Percentiles rank a stretch among this genome's conserved stretches.
These are phyloP conservation scores for Herpetomonas samuelpessoai DNA, from an alignment of 208 protist genomes.

Conservation along the genomic window DNA sequence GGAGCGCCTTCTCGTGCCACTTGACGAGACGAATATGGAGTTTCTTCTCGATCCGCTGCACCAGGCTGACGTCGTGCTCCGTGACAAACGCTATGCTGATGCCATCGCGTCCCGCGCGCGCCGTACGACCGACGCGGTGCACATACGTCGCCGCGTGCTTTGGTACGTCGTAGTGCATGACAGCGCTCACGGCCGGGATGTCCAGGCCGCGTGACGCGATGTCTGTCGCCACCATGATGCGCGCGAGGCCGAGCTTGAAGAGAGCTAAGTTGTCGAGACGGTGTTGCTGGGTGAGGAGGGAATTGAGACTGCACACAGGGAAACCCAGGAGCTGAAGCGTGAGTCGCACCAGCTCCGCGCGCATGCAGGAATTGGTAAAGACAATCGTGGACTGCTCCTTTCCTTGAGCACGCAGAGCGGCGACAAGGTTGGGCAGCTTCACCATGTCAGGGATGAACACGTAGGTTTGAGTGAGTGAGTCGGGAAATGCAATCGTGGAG, in stretches of 20 bases:
- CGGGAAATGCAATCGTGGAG: conserved; percentile 28
- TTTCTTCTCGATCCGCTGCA: conserved; percentile 66
- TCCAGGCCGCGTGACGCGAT: conserved; percentile 96
- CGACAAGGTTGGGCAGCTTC: conserved; percentile 79
- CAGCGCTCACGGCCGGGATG: conserved; percentile 95
- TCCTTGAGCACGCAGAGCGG: conserved; percentile 49
- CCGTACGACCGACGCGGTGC: conserved; percentile 97
- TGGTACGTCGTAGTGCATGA: conserved; percentile 98
- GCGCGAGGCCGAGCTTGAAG: conserved; percentile 94
- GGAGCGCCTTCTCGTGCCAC: conserved; percentile 51
- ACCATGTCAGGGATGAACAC: conserved; percentile 83
- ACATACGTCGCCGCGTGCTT: conserved; percentile 96
- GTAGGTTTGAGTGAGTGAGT: conserved; percentile 55
- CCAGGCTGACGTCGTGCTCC: conserved; percentile 74
- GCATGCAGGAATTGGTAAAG: conserved; percentile 83
- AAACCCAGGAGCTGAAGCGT: conserved; percentile 92
- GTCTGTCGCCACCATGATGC: conserved; percentile 91
- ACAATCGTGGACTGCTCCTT: conserved; percentile 78
- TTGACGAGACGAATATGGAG: conserved; percentile 25
- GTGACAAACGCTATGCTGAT: conserved; percentile 73
- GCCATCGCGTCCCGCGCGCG: conserved; percentile 82
- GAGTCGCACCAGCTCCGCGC: conserved; percentile 83
- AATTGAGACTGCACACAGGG: conserved; percentile 96
- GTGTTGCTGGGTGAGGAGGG: conserved; percentile 96
- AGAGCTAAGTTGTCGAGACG: conserved; percentile 96